Base-by-base conservation (phyloP, 2,329 filamentous ascomycete species). In the Ampelomyces quisqualis region DNA sequence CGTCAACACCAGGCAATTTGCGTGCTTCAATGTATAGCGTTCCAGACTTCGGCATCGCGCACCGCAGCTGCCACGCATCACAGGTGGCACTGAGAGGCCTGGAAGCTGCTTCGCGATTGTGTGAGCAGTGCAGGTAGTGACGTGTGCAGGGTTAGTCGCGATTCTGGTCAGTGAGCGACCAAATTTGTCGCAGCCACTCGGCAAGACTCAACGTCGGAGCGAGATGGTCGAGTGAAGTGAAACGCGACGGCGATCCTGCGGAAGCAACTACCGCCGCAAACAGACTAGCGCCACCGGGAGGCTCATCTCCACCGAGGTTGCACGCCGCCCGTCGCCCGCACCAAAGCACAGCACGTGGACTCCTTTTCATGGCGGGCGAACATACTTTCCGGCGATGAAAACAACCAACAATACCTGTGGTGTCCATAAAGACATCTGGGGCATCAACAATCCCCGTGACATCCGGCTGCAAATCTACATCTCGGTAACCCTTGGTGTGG, bases 401-500 rank as follows among this genome's bases (percentile, higher is more conserved):
- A 22, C 54, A 37, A 17, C 24, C 29, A 35, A 45, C 21, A 51
- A 42, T 20, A 58, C 47, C 11, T 63, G 60, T 38, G 31, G 23
- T 21, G 51, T 31, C 10, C 33, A 18, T 15, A 51, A 58, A 15
- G 65, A 67, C 40, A 56, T 62, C 7, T 56, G 51, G 26, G 70
- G 69, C 43, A 57, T 47, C n/a, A 51, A 44, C 31, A 67, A 62
- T 32, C 67, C 69, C 17, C 67, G 72, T 50, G 75, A 77, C 55
- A 71, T 74, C 2, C 68, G 68, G 14, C 73, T 78, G 35, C 88
- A 94, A 71, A 77, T 90, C 36, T 77, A 82, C 44, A 75, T 94
- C 56, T 91, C 88, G 6, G 64, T 87, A 28, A 71, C 77, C 4
- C 73, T 94, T 23, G 89, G 88, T 21, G 51, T 85, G 29, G 75